These are phyloP conservation scores for Phylloporus sp. DNA, from an alignment of 768 basidiomycete genomes.

Conservation along the genomic window DNA sequence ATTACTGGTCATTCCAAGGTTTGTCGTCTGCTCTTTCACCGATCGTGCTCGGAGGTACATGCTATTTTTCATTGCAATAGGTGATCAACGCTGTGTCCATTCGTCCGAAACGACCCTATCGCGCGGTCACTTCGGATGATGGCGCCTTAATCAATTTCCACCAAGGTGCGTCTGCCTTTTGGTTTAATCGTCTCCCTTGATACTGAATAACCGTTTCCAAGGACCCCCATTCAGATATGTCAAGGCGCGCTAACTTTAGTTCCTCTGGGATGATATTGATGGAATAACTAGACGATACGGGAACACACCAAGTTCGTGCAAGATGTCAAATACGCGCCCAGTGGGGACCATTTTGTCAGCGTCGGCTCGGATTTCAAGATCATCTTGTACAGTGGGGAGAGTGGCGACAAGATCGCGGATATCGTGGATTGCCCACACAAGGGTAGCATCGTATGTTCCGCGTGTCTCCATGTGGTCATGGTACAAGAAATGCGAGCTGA, in stretches of 20 bases:
- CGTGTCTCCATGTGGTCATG: not conserved
- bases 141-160: constrained; percentile 81
- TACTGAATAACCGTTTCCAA: constrained; percentile 19
- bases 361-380: constrained; percentile 86
- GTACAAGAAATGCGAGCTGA: not conserved
- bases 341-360: constrained; percentile 80
- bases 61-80: constrained; percentile 34
- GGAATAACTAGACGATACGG: constrained; percentile 60
- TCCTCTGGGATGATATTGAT: not conserved
- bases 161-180: constrained; percentile 46
- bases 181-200: not conserved
- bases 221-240: constrained; percentile 88
- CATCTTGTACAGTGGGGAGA: constrained; percentile 88
- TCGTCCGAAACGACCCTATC: constrained; percentile 83
- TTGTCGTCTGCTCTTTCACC: not conserved
- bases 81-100: constrained; percentile 86
- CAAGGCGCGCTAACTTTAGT: constrained; percentile 45
- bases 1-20: constrained; percentile 91
- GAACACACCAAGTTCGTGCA: constrained; percentile 92
- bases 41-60: not conserved
- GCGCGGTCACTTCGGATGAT: constrained; percentile 86
- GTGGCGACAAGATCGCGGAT: constrained; percentile 73
- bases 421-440: constrained; percentile 66
- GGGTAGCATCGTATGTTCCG: constrained; percentile 64
- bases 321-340: constrained; percentile 78